phyloP scores from a whole-genome alignment of 257 asterid genomes.

The Solanum boliviense region DNA sequence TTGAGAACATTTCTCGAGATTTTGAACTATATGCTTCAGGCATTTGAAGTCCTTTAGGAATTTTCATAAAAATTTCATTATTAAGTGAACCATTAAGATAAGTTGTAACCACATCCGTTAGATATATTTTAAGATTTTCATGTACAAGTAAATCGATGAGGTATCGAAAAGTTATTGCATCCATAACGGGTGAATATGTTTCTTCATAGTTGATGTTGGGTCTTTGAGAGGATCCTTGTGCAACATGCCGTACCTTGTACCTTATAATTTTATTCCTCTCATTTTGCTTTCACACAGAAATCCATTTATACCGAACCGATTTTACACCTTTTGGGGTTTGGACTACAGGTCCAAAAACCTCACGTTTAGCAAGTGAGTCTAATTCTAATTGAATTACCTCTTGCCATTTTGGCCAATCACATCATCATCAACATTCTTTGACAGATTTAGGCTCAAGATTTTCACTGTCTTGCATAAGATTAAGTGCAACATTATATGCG shows the following conservation, averaged over 20 bases:
- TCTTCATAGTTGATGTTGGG: background rate
- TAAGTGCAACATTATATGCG: background rate
- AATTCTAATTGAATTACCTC: no score
- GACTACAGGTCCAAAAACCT: background rate
- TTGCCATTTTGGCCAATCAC: background rate
- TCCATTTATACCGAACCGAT: no score
- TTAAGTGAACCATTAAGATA: background rate
- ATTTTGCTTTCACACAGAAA: no score
- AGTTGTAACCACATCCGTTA: background rate
- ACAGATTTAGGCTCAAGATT: background rate
- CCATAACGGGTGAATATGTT: no score
- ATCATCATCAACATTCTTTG: no score
- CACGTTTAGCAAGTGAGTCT: background rate
- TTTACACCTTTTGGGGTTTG: background rate
- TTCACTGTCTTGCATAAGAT: background rate
- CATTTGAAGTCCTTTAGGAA: background rate
- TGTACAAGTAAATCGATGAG: background rate
- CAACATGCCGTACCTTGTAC: background rate
- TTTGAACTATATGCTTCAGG: background rate
- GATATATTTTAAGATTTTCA: background rate
- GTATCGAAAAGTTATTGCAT: background rate
- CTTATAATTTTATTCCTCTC: no score
- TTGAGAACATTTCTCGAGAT: background rate
- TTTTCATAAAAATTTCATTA: background rate
- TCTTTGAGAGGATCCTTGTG: background rate